A percentile compares a stretch with the other conserved stretches of the same genome.
Conservation (phyloP, 2,329 filamentous ascomycete species). For the Ascochyta pisi region DNA sequence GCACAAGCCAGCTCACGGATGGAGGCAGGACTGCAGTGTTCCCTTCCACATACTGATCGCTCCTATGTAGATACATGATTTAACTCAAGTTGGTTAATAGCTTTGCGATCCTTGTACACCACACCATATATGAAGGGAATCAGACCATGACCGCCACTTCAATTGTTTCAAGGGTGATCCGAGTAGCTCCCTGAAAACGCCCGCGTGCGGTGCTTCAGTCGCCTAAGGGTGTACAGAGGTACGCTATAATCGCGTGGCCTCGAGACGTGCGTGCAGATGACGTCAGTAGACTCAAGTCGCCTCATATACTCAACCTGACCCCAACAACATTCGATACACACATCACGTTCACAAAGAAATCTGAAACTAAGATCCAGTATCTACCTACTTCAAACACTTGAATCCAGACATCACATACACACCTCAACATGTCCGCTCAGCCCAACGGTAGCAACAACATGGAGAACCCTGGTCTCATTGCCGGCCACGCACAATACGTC, state of each 20-base stretch:
- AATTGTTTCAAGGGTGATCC: too few species aligned
- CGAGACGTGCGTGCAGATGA: slow-evolving; percentile 11
- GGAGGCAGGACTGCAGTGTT: slow-evolving; percentile 51
- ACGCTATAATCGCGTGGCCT: slow-evolving; percentile 3
- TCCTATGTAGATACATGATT: too few species aligned
- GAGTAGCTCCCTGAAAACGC: too few species aligned
- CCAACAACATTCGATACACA: not conserved
- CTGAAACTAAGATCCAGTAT: not conserved
- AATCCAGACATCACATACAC: not conserved
- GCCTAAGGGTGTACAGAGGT: not conserved
- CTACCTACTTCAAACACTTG: not conserved
- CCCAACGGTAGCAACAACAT: slow-evolving; percentile 24
- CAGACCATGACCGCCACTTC: too few species aligned
- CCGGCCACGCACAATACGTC: slow-evolving; percentile 70
- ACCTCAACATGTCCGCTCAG: slow-evolving; percentile 31
- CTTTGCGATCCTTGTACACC: too few species aligned
- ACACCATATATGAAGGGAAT: too few species aligned
- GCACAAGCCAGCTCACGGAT: slow-evolving; percentile 57
- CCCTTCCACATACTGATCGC: slow-evolving; percentile 42
- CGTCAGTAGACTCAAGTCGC: slow-evolving; percentile 5
- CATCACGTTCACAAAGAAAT: not conserved
- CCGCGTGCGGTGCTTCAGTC: too few species aligned
- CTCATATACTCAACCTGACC: slow-evolving; percentile 4
- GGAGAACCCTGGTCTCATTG: slow-evolving; percentile 65
- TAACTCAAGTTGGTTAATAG: too few species aligned